Base-by-base conservation (phyloP, 352 stramenopile species). In the Pelagophyceae sp. region DNA sequence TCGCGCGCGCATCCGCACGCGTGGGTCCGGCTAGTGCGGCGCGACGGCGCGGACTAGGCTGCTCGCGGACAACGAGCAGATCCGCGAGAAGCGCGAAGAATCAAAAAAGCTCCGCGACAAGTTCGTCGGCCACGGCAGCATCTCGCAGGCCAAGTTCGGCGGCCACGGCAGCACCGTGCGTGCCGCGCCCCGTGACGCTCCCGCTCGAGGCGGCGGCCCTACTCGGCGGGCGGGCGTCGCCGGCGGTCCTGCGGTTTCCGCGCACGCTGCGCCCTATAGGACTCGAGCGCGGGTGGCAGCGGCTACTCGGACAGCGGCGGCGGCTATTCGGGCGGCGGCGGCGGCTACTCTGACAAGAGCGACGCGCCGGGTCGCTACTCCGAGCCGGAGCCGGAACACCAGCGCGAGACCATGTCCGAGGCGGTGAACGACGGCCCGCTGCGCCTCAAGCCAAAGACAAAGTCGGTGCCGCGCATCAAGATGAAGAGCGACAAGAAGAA, bases 71-170 rank as follows among this genome's bases (percentile, higher is more conserved):
- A 91, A 93, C 78, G 88, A 92, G 38, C 71, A 83, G 17, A 90
- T 94, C 76, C 81, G 89, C 35, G 87, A 92, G 83, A 89, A 93
- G 82, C 82, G 90, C 63, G 80, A 85, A 64, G 92, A 91, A 81
- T 88, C 90, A 2, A 79, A 82, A 29, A 79, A 85, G 77, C 65
- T 92, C 51, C 81, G 87, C 78, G 84, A 90, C 75, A 91, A 90
- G 76, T 90, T 92, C 80, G 78, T 54, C n/a, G 76, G 76, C 29
- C 35, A 77, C 35, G 76, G 69, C 33, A 54, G 64, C 29, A 25
- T 11, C 58, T 5, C 11, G 58, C 11, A 31, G 11, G 45, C 45
- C 23, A 54, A 54, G 45, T 54, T 54, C 58, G 11, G 15, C 15
- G 58, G 15, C 29, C 31, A 67, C 58, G 58, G 58, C 23, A 67